Evolutionary conservation across 345 rosid genomes (phyloP), one percentile per base, ranked within the genome.

Genomic region (Chamaenerion angustifolium): DNA sequence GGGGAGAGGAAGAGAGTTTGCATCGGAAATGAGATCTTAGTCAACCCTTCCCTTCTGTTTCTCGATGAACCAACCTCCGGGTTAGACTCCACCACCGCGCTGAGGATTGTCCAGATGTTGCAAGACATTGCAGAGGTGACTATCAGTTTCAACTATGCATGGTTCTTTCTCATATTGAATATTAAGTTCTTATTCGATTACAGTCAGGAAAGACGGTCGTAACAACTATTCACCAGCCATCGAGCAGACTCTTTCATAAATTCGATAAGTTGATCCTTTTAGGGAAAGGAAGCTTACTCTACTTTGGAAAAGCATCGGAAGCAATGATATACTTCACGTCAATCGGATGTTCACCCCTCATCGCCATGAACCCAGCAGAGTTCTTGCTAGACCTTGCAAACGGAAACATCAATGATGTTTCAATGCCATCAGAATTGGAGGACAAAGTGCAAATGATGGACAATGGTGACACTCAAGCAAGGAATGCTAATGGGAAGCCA

Each of bases 41-140:
- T 92, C 66, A 92, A 92, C 62, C 98, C 98, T 47, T 92, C 96
- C 42, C 68, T 92, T 43, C 58, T 92, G 63, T 79, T 92, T 66
- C 98, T 92, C 17, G 98, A 92, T 54, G 98, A 92, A 71, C 96
- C 98, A 21, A 92, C 98, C 48, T 92, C 98, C 0, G 98, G 98
- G 40, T 76, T 92, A 72, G 98, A 92, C 54, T 92, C 98, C 45
- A 92, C 98, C 3, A 92, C 98, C 40, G 98, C 98, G 48, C 62
- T 92, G 42, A 82, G 83, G 67, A 87, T 63, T 11, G 78, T 87
- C 50, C 94, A 84, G 63, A 69, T 81, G 74, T 61, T 92, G 66
- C 89, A 77, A 10, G 98, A 87, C 75, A 84, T 92, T 12, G 89
- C 98, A 8, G 88, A 78, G 98, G 87, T 21, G 25, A 21, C 4